Evolutionary conservation across 768 basidiomycete species (phyloP), one percentile per base, ranked within the genome.

Genomic region (Lentinula detonsa): DNA sequence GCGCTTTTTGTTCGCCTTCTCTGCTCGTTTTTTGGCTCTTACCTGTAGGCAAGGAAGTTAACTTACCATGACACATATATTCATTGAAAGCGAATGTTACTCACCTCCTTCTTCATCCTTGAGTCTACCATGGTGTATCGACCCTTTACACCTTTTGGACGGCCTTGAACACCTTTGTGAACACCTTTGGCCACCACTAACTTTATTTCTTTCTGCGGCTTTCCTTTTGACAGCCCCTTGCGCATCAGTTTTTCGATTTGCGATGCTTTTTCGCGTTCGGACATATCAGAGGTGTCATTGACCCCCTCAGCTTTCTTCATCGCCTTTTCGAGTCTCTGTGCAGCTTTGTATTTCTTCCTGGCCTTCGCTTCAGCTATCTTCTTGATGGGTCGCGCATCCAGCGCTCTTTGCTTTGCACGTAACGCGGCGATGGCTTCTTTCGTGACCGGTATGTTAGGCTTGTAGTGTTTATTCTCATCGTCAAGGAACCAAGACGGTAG

Each of bases 301-400:
- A 98, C 86, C 52, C 93, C 94, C 68, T 98, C 94, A 2, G 95
- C 97, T 74, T 95, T 98, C 78, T 93, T 96, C 83, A 93, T 84
- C 9, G 93, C 91, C 73, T 93, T 96, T 67, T 95, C 93, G 11
- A 98, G 75, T 51, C 87, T 81, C 65, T 91, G 90, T 11, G 83
- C 81, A 10, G 95, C 93, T 74, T 88, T 93, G 70, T 92, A 76
- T 76, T 98, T 98, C 76, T 99, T 99, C 63, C 97, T 84, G 33
- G 93, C 95, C 73, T 98, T 98, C 13, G 97, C 97, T 75, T 98
- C 97, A 8, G 96, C 97, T 6, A 98, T 85, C 79, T 99, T 99
- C 78, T 97, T 98, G 76, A 99, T 98, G 16, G 97, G 97, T 28
- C 97, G 86, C 1, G 96, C 94, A 70, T 99, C 95, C 53, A 99